Base-by-base conservation (phyloP, 2,329 filamentous ascomycete species). In the Massarina eburnea region DNA sequence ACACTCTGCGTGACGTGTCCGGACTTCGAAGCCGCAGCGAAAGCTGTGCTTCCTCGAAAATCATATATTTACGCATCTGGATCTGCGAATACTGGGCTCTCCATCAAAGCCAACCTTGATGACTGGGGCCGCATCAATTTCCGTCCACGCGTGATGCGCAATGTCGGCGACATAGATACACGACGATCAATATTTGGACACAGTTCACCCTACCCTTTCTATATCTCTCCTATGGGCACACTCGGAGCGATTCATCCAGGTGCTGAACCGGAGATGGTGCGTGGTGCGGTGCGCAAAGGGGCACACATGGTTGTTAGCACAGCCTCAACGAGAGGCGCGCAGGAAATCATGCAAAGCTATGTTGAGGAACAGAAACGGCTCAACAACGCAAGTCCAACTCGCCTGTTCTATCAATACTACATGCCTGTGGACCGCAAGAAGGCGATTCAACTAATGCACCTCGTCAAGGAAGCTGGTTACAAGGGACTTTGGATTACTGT, bases 211-310 rank as follows among this genome's bases (percentile, higher is more conserved):
- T 63, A 70, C 26, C 71, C 71, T 0, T 70, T 73, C 45, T 72
- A 72, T 47, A 65, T 73, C 33, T 65, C 62, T 1, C 70, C 70
- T 0, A 69, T 70, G 55, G 70, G 69, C 1, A 68, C 65, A 1
- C 57, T 70, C 20, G 64, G 65, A 10, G 58, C 67, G 1, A 66
- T 66, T 1, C 64, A 72, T 38, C 40, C 59, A 10, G 66, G 58
- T 21, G 70, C 66, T 2, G 70, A 73, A 38, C 57, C 61, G 24
- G 67, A 68, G 15, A 59, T 73, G 51, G 59, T 68, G 3, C 56
- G 59, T 29, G 68, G 66, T 8, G 67, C 68, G 3, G 62, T 68
- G 8, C 46, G 59, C 4, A 66, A 66, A 32, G 67, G 66, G 2
- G 59, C 64, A 10, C 67, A 68, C 40, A 61, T 67, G 34, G 65